A percentile compares a stretch with the other conserved stretches of the same genome.
These are phyloP conservation scores for Fusarium sp. DNA, from an alignment of 2,329 filamentous ascomycete genomes.

Conservation along the genomic window DNA sequence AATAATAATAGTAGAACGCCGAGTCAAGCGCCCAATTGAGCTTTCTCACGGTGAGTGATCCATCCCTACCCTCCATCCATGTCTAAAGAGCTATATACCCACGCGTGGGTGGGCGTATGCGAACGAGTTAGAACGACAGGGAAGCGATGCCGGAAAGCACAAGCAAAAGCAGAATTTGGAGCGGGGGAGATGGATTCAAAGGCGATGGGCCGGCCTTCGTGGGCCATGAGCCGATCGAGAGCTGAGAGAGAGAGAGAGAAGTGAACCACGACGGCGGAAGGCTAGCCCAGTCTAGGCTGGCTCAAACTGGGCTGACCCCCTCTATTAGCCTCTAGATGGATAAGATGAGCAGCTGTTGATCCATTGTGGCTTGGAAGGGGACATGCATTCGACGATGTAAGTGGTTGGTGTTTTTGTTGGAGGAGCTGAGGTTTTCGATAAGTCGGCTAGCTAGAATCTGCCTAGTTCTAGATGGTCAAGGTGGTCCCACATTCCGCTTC, in stretches of 20 bases:
- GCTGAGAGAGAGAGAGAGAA: not conserved
- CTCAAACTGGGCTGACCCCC: conserved; percentile 2
- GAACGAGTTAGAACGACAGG: not conserved
- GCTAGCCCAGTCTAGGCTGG: not conserved
- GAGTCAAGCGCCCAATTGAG: conserved; percentile 8
- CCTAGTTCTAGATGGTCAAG: not conserved
- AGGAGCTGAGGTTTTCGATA: conserved; percentile 16
- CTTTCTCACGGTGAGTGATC: not conserved
- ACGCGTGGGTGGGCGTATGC: not conserved
- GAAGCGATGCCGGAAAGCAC: conserved; percentile 7
- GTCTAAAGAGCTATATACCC: not conserved
- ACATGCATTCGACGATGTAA: conserved; percentile 19
- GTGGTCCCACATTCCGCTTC: conserved; percentile 10
- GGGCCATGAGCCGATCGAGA: conserved; percentile 13
- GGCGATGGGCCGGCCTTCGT: not conserved
- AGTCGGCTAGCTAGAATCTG: not conserved
- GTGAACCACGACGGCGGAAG: conserved; percentile 28
- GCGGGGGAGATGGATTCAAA: not conserved
- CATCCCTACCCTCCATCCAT: not conserved
- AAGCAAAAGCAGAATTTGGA: conserved; percentile 2
- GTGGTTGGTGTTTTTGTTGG: conserved; percentile 6
- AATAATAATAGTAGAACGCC: conserved; percentile 15
- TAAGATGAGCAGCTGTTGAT: conserved; percentile 22
- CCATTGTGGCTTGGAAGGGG: conserved; percentile 32
- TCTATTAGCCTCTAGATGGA: conserved; percentile 17